Percentiles rank a stretch among this genome's conserved stretches.
Evolutionary conservation across 345 rosid genomes (phyloP).

Genomic region (Diplotaxis tenuifolia): DNA sequence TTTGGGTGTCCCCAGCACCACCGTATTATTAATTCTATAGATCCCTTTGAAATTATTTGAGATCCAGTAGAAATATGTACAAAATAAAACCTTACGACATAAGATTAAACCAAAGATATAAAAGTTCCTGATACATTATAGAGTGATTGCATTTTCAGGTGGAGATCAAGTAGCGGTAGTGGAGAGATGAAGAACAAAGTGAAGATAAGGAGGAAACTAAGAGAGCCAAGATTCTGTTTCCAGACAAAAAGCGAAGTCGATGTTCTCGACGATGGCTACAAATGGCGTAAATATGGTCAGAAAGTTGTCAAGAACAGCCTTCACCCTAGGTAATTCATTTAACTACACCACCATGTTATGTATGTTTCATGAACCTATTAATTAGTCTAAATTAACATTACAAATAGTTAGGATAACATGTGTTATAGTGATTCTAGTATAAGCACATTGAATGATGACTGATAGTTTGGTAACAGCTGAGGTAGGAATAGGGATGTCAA

Average conservation of each 20-base stretch:
- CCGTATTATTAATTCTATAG: background rate
- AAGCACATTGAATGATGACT: conserved; percentile 11
- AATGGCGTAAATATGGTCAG: conserved; percentile 99
- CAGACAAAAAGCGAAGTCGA: conserved; percentile 95
- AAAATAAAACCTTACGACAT: conserved; percentile 1
- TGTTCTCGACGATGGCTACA: conserved; percentile 95
- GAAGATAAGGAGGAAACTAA: conserved; percentile 79
- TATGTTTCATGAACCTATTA: conserved; percentile 1
- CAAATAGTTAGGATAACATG: conserved; percentile 2
- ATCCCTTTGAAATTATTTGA: background rate
- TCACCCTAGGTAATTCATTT: conserved; percentile 76
- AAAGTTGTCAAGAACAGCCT: conserved; percentile 97
- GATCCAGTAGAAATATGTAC: background rate
- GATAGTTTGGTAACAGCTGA: conserved; percentile 20
- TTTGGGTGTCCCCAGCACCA: background rate
- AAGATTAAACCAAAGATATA: background rate
- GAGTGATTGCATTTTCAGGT: conserved; percentile 45
- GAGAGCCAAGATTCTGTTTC: conserved; percentile 98
- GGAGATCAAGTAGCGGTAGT: conserved; percentile 59
- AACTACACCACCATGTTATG: background rate
- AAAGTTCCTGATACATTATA: background rate
- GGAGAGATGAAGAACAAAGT: conserved; percentile 66
- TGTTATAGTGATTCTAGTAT: background rate
- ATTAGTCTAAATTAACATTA: conserved; percentile 6
- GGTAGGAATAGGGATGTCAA: too few relatives aligned